Evolutionary conservation across 2,329 filamentous ascomycete species (phyloP).

Genomic region (Pseudomassariella vexata): DNA sequence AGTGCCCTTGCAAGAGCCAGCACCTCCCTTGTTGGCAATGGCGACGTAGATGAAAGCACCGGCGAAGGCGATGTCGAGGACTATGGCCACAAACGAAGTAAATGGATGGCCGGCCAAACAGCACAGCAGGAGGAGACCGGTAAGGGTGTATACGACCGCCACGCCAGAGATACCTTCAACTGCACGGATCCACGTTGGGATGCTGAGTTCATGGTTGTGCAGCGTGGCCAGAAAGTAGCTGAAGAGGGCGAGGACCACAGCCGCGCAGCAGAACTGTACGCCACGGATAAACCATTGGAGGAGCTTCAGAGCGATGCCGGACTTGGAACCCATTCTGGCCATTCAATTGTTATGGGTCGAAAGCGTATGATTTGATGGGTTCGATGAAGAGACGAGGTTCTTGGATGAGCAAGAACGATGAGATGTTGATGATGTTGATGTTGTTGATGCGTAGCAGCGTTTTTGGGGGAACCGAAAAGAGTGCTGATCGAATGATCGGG

Average conservation of each 20-base stretch:
- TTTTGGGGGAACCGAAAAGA: no score
- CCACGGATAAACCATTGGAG: conserved; percentile 66
- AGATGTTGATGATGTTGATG: no score
- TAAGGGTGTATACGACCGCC: conserved; percentile 67
- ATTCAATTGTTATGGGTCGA: no score
- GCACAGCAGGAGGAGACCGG: conserved; percentile 70
- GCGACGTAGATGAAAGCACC: conserved; percentile 80
- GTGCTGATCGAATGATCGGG: no score
- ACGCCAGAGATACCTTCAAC: conserved; percentile 74
- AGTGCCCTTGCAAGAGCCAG: conserved; percentile 52
- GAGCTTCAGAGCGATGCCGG: conserved; percentile 60
- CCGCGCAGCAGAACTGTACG: conserved; percentile 67
- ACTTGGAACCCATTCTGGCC: conserved; percentile 48
- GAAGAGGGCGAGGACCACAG: conserved; percentile 71
- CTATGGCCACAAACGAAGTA: conserved; percentile 66
- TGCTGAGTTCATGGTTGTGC: conserved; percentile 55
- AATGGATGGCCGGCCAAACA: conserved; percentile 70
- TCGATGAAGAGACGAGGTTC: no score
- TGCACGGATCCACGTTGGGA: conserved; percentile 62
- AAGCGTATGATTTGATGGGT: no score
- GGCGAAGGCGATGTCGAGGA: conserved; percentile 72
- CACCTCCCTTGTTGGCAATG: conserved; percentile 64
- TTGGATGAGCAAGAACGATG: no score
- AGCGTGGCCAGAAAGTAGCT: conserved; percentile 79
- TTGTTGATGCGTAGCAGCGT: no score